Base-by-base conservation (phyloP, 78 protist species). In the Reticulomyxa filosa region DNA sequence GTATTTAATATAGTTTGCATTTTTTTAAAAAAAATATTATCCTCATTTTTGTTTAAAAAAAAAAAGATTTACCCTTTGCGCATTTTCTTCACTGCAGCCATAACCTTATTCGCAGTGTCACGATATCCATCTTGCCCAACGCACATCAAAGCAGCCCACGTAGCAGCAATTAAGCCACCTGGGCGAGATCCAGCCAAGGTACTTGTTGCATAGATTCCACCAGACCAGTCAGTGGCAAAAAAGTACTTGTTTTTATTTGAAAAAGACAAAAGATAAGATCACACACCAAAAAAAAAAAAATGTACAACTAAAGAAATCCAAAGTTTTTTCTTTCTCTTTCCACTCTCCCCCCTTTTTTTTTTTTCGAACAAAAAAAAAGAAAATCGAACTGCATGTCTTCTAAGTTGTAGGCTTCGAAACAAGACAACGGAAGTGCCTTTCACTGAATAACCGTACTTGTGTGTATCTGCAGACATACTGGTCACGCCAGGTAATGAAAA, bases 361-460 rank as follows among this genome's bases (percentile, higher is more conserved):
- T 33, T 4, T 20, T 4, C 50, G 6, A 6, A 30, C 66, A 7
- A 32, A 46, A 11, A 56, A 3, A 3, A 11, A 11, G 68, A n/a
- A 64, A 57, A 27, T 13, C 25, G 52, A 37, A 75, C 66, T 59
- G 57, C 66, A 78, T 63, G 66, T 13, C 67, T 39, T 29, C 76
- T 29, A 2, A 81, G 38, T 52, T 81, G 68, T 4, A 34, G 20
- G 32, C 39, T 62, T 3, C 51, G 52, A 57, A 63, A 79, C 36
- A 83, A 32, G 27, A 79, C 62, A 8, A 83, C 83, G 0, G 83
- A 76, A 6, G 76, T 57, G 6, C 93, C 93, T 57, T 87, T 84
- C 7, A 87, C 72, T 0, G 90, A 83, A 57, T 63, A 82, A 8
- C 93, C 93, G 76, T 77, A 87, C 70, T 84, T 87, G 81, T 87